Percentiles rank a stretch among this genome's conserved stretches.
Conservation (phyloP, 164 flowering plant species). For the Annona cherimola region DNA sequence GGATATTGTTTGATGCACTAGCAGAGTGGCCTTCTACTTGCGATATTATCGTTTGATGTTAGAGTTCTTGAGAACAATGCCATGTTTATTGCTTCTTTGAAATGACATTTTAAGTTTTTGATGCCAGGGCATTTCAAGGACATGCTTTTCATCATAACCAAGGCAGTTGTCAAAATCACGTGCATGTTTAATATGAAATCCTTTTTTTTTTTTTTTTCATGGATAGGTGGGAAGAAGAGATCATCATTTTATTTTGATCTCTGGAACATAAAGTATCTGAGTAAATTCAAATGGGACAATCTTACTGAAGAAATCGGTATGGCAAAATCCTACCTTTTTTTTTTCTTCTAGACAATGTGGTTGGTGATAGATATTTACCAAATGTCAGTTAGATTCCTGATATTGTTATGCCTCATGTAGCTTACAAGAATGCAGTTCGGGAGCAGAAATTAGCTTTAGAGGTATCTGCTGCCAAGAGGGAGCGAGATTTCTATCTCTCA, state of each 20-base stretch:
- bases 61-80: no score
- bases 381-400: neutral
- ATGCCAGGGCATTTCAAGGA: no score
- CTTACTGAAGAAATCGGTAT: constrained; percentile 87
- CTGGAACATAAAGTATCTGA: constrained; percentile 91
- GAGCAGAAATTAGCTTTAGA: constrained; percentile 82
- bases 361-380: neutral
- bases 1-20: no score
- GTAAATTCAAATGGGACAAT: constrained; percentile 96
- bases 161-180: neutral
- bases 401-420: constrained; percentile 31
- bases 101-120: no score
- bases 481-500: constrained; percentile 63
- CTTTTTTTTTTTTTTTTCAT: constrained; percentile 8
- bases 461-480: constrained; percentile 78
- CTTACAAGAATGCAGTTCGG: constrained; percentile 58
- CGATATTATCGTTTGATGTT: no score
- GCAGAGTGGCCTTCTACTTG: no score
- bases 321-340: neutral
- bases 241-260: constrained; percentile 75
- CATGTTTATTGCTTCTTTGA: no score
- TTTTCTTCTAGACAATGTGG: neutral
- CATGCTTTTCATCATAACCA: no score
- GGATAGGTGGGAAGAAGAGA: constrained; percentile 82
- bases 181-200: neutral